Conservation (phyloP, 2,329 filamentous ascomycete species). For the Ceratocystis lukuohia region DNA sequence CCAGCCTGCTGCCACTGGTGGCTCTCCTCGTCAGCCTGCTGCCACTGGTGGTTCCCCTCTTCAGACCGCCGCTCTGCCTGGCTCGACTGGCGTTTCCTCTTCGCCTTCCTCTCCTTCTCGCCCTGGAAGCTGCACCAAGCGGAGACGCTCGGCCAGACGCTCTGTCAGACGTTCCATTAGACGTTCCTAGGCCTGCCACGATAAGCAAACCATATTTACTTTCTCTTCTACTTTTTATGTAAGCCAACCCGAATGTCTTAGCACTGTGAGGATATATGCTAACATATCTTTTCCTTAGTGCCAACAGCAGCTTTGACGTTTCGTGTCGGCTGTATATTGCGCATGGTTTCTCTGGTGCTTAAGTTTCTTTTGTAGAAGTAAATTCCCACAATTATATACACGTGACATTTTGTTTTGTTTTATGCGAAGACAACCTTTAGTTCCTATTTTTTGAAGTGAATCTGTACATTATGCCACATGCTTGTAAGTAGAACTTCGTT, state of each 20-base stretch:
- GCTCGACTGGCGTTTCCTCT: not conserved
- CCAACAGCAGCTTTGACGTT: not conserved
- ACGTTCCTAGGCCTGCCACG: not conserved
- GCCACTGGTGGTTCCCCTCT: not conserved
- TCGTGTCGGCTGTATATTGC: not conserved
- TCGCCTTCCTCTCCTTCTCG: not conserved
- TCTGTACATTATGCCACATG: too few species aligned
- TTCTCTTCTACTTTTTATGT: conserved; percentile 7
- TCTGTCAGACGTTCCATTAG: not conserved
- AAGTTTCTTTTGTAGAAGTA: not conserved
- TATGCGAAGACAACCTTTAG: not conserved
- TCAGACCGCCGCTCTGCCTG: not conserved
- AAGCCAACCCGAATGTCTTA: not conserved
- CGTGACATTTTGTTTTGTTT: not conserved
- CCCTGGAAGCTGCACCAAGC: not conserved
- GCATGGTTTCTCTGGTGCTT: not conserved
- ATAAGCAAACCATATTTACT: not conserved
- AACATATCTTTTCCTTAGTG: not conserved
- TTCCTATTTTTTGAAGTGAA: too few species aligned
- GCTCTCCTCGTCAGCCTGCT: not conserved
- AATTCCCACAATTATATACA: conserved; percentile 4
- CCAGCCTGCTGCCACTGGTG: not conserved
- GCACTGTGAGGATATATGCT: not conserved
- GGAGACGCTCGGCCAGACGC: not conserved
- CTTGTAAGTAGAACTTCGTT: too few species aligned